Evolutionary conservation across 257 asterid species (phyloP).

Genomic region (Nicotiana otophora): DNA sequence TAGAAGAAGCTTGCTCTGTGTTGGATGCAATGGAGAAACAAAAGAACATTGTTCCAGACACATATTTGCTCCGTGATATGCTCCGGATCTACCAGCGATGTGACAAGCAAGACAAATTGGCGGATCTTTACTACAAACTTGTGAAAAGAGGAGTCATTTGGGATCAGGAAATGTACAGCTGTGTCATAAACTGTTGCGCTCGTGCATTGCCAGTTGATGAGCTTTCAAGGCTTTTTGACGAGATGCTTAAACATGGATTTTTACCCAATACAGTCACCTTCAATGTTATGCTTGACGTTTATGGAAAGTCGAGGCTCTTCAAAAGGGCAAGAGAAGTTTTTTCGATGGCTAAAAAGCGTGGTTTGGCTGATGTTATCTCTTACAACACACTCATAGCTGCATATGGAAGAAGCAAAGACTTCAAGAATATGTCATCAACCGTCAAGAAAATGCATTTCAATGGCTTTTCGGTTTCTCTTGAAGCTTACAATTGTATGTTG

Average conservation of each 20-base stretch:
- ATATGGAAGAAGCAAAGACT: conserved; percentile 63
- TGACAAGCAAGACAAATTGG: conserved; percentile 52
- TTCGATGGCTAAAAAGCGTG: conserved; percentile 64
- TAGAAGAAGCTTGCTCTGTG: conserved; percentile 56
- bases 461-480: conserved; percentile 81
- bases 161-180: conserved; percentile 94
- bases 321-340: conserved; percentile 61
- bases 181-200: conserved; percentile 84
- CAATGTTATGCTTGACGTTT: conserved; percentile 75
- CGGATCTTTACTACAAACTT: conserved; percentile 56
- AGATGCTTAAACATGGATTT: conserved; percentile 72
- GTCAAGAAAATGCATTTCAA: conserved; percentile 69
- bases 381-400: conserved; percentile 88
- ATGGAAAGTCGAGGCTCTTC: conserved; percentile 70
- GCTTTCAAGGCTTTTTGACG: conserved; percentile 71
- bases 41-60: conserved; percentile 65
- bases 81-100: conserved; percentile 66
- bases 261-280: conserved; percentile 59
- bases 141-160: conserved; percentile 51
- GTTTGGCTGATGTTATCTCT: conserved; percentile 59
- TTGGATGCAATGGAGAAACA: conserved; percentile 53
- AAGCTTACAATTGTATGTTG: conserved; percentile 82
- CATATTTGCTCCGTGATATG: conserved; percentile 85
- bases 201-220: conserved; percentile 85
- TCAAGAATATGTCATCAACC: conserved; percentile 67